phyloP scores from a whole-genome alignment of 768 basidiomycete species.

The Hypholoma fasciculare region DNA sequence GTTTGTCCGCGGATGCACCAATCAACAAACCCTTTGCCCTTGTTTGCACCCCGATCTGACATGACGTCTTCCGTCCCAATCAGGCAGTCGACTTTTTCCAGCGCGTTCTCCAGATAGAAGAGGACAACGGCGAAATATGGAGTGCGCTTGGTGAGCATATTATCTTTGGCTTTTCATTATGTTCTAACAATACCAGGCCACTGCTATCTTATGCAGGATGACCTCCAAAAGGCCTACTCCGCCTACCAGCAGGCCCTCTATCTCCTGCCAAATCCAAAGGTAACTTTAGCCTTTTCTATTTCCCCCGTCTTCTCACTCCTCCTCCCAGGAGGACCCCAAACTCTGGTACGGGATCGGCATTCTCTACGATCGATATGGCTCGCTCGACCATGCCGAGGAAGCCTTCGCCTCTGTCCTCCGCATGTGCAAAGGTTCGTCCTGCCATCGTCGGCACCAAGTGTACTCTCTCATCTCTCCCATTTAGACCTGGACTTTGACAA shows the following conservation, averaged over 20 bases:
- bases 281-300: conserved; percentile 25
- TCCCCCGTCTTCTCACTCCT: conserved; percentile 9
- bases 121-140: conserved; percentile 99
- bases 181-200: conserved; percentile 58
- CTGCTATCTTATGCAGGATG: conserved; percentile 99
- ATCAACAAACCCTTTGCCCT: conserved; percentile 27
- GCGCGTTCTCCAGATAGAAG: conserved; percentile 84
- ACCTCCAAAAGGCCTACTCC: conserved; percentile 96
- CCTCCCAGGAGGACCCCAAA: conserved; percentile 84
- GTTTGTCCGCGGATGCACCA: conserved; percentile 33
- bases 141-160: conserved; percentile 75
- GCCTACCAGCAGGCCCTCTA: conserved; percentile 99
- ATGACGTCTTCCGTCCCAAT: conserved; percentile 39
- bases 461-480: conserved; percentile 14
- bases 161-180: conserved; percentile 14
- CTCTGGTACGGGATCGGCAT: conserved; percentile 99
- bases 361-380: conserved; percentile 97
- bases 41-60: conserved; percentile 29
- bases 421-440: conserved; percentile 86
- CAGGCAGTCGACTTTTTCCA: conserved; percentile 98
- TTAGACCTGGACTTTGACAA: conserved; percentile 89
- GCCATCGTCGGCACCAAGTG: neutral
- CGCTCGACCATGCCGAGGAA: conserved; percentile 97
- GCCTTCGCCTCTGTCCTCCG: conserved; percentile 94
- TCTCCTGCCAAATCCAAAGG: conserved; percentile 93